Base-by-base conservation (phyloP, 139 green algal genomes). In the Microglena sp. region DNA sequence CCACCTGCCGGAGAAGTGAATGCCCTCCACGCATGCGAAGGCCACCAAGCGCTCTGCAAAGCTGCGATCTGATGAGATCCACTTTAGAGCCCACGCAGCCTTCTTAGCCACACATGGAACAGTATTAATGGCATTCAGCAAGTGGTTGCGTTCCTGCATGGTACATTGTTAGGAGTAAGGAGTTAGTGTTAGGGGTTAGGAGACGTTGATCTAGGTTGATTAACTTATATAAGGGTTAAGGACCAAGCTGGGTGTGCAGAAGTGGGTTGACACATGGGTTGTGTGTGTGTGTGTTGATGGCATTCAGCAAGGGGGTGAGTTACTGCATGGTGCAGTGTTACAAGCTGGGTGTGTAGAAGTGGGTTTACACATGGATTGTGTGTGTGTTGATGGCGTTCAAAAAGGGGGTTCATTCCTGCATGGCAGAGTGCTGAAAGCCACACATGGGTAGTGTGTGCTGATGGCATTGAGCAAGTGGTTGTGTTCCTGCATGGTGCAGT, bases 1-100 rank as follows among this genome's bases (percentile, higher is more conserved):
- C 11, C 15, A 50, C 40, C 40, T 50, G 11, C 11, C 62, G 6
- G 62, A 68, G 77, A 99, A 99, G 82, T 97, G 96, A 71, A 99
- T 99, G 72, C 94, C 94, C 82, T 99, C 94, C 28, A 99, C 87
- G 33, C 84, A 92, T 0, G 92, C 89, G 68, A 96, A 99, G 0
- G 91, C 94, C 28, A 99, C 82, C n/a, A 80, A 32, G 33, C 73
- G 73, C 64, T 80, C 64, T 4, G 68, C 40, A 66, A 80, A 80
- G 31, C 27, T 40, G 34, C 46, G 18, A 28, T 2, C 67, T 30
- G 60, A 33, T 71, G 70, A 62, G 35, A 97, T 96, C 93, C 92
- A 99, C 71, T 83, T 89, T 21, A 98, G 54, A 2, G 94, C 94
- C 94, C 94, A 99, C 22, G 93, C 77, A 3, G 94, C 92, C 78